Conservation (phyloP, 352 stramenopile species). For the Globisporangium parvum region DNA sequence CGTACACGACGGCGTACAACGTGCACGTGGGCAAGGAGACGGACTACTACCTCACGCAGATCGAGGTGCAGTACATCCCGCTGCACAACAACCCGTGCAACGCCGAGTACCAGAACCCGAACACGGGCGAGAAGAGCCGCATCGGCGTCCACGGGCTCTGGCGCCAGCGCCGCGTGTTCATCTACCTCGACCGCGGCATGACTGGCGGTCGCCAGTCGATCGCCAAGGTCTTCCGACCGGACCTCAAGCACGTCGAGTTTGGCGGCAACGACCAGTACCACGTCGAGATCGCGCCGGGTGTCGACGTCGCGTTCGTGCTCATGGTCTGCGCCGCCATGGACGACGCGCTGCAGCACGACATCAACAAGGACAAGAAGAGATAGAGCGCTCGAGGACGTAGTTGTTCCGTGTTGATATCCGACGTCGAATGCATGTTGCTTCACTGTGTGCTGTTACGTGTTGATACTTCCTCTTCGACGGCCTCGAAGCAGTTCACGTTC, state of each 20-base stretch:
- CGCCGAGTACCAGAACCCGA: constrained; percentile 24
- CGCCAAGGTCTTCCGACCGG: constrained; percentile 20
- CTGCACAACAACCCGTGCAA: constrained; percentile 23
- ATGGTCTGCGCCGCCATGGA: constrained; percentile 16
- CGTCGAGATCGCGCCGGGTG: constrained; percentile 9
- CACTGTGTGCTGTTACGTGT: too few relatives aligned
- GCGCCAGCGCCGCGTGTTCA: constrained; percentile 17
- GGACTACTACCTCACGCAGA: constrained; percentile 19
- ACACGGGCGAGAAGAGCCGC: constrained; percentile 16
- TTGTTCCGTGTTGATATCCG: too few relatives aligned
- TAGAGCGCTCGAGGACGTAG: not conserved
- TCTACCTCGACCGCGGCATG: constrained; percentile 22
- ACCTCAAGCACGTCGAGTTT: constrained; percentile 11
- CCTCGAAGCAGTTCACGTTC: too few relatives aligned
- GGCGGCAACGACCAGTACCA: constrained; percentile 14
- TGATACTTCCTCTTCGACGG: too few relatives aligned
- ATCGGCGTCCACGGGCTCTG: constrained; percentile 22
- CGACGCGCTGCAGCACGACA: constrained; percentile 10
- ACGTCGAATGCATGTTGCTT: too few relatives aligned
- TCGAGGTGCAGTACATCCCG: constrained; percentile 28
- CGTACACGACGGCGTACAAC: constrained; percentile 20
- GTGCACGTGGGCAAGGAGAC: constrained; percentile 31
- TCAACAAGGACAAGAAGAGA: constrained; percentile 3
- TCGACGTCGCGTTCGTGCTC: constrained; percentile 15
- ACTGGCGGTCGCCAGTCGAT: constrained; percentile 13